phyloP scores from a whole-genome alignment of 768 basidiomycete genomes.

The Psilocybe tampanensis region DNA sequence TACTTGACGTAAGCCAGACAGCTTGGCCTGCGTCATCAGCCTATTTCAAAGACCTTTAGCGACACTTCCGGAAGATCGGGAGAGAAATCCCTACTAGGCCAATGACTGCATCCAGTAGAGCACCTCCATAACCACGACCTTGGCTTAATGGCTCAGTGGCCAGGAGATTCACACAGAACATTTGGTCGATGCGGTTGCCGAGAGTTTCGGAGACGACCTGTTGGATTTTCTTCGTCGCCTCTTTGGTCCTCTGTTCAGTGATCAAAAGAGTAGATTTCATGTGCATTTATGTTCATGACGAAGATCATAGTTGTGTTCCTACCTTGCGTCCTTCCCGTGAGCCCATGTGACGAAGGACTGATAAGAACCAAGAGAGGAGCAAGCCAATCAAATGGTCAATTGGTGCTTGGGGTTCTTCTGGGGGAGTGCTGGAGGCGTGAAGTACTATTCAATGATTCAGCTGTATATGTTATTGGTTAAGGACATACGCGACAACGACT shows the following conservation, averaged over 20 bases:
- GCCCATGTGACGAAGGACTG: neutral
- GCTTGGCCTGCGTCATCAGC: constrained; percentile 28
- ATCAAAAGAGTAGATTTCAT: too few relatives aligned
- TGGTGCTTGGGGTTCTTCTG: neutral
- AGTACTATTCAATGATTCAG: neutral
- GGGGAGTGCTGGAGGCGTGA: constrained; percentile 2
- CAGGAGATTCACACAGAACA: constrained; percentile 31
- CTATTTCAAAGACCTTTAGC: constrained; percentile 14
- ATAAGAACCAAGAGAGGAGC: neutral
- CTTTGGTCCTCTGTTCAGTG: constrained; percentile 11
- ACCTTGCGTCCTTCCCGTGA: neutral
- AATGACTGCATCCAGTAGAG: constrained; percentile 27
- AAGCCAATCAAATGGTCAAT: neutral
- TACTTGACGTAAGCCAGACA: constrained; percentile 32
- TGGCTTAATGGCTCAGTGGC: constrained; percentile 29
- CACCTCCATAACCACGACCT: constrained; percentile 31
- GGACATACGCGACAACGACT: constrained; percentile 22
- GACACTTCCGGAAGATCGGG: neutral
- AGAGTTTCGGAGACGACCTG: constrained; percentile 22
- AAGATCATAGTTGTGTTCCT: neutral
- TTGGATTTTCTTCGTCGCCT: constrained; percentile 19
- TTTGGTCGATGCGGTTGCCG: constrained; percentile 26
- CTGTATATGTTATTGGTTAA: neutral
- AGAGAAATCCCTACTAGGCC: constrained; percentile 19
- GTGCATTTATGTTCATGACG: too few relatives aligned